Evolutionary conservation across 164 flowering plant genomes (phyloP), one percentile per base, ranked within the genome.

Genomic region (Cinnamomum chago): DNA sequence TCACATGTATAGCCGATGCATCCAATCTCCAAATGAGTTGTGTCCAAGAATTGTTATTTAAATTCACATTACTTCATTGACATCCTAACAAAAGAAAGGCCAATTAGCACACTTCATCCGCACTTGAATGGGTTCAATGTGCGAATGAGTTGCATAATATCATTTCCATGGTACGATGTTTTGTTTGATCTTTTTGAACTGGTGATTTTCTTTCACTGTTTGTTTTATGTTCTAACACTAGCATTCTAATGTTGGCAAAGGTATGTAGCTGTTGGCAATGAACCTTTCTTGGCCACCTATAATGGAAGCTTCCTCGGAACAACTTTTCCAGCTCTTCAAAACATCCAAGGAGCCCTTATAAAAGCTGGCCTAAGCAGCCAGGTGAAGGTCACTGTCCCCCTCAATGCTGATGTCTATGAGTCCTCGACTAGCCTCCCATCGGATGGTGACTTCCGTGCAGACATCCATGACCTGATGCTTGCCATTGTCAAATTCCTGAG

Each of bases 251-350:
- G 1, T 65, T 73, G 55, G 70, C 27, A 28, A 82, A 94, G 98
- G 83, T 94, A 90, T 76, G 94, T 92, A 73, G 98, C 98, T 55
- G 97, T 94, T 72, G 98, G 96, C 30, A 94, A 94, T 76, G 98
- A 94, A 71, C 98, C 98, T 11, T 94, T 92, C 85, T 76, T 94
- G 77, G 25, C 67, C 64, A 87, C 96, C 17, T 91, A 88, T 76
- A 94, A 94, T 68, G 96, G 98, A 68, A 89, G 76, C 77, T 92
- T 82, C 80, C 87, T 90, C 22, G 2, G 62, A 35, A 83, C 90
- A 33, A 94, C 96, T 4, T 91, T 84, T 74, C 98, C 97, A 17
- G 98, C 98, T 65, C 91, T 94, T 30, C 83, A 76, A 75, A 94
- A 94, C 70, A 75, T 94, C 70, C 98, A 94, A 75, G 68, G 89